Percentiles rank a stretch among this genome's conserved stretches.
These are phyloP conservation scores for Byssochlamys sp. DNA, from an alignment of 2,329 filamentous ascomycete genomes.

Conservation along the genomic window DNA sequence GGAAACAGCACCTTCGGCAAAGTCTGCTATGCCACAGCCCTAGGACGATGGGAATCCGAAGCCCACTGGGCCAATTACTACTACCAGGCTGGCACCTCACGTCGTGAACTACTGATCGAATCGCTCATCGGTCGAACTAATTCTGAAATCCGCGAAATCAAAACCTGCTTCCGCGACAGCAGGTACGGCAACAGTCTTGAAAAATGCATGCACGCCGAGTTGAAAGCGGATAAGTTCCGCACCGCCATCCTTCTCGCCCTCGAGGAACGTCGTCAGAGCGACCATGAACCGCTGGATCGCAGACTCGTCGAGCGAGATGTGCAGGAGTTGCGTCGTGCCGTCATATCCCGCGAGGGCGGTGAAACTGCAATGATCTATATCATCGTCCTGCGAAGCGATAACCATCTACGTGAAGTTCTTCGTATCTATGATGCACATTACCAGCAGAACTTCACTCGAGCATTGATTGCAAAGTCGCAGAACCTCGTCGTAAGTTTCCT, in stretches of 20 bases:
- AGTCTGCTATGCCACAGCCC: slow-evolving; percentile 76
- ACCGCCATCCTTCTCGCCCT: slow-evolving; percentile 74
- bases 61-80: slow-evolving; percentile 98
- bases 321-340: slow-evolving; percentile 59
- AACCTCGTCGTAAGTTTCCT: slow-evolving; percentile 72
- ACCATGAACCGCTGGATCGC: slow-evolving; percentile 57
- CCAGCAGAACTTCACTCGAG: slow-evolving; percentile 72
- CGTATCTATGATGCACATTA: slow-evolving; percentile 65
- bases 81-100: slow-evolving; percentile 79
- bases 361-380: slow-evolving; percentile 82
- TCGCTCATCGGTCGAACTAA: slow-evolving; percentile 83
- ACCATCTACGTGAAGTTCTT: slow-evolving; percentile 71
- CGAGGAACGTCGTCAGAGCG: slow-evolving; percentile 74
- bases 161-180: slow-evolving; percentile 79
- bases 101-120: slow-evolving; percentile 85
- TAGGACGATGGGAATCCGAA: slow-evolving; percentile 85
- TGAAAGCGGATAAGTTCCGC: slow-evolving; percentile 94
- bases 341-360: slow-evolving; percentile 60
- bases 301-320: slow-evolving; percentile 61
- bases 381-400: slow-evolving; percentile 68
- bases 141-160: slow-evolving; percentile 76
- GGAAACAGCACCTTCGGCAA: slow-evolving; percentile 63
- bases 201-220: slow-evolving; percentile 80
- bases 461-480: slow-evolving; percentile 76
- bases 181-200: slow-evolving; percentile 74